A percentile compares a stretch with the other conserved stretches of the same genome.
These are phyloP conservation scores for Berberis vulgaris DNA, from an alignment of 164 flowering plant species.

Conservation along the genomic window DNA sequence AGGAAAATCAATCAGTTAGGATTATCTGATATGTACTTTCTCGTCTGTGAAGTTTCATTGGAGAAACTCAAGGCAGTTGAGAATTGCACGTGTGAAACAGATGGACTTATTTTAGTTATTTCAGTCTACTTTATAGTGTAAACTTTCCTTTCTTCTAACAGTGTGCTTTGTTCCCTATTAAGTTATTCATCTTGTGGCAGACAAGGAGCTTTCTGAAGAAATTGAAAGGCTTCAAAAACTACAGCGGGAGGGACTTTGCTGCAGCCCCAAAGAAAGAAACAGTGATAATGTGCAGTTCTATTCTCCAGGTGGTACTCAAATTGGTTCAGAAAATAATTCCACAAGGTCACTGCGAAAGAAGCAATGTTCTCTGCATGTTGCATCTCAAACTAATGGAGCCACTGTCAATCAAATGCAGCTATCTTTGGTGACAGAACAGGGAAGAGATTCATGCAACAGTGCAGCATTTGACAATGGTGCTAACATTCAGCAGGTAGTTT, in stretches of 20 bases:
- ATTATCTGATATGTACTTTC: no score
- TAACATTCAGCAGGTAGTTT: neutral
- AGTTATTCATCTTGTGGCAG: conserved; percentile 24
- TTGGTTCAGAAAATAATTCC: conserved; percentile 12
- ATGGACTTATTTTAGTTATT: no score
- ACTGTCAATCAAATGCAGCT: conserved; percentile 13
- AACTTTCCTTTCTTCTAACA: no score
- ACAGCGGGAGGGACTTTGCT: conserved; percentile 21
- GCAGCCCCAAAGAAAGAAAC: conserved; percentile 13
- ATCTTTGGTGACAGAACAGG: neutral
- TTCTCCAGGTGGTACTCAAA: conserved; percentile 21
- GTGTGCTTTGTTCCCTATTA: no score
- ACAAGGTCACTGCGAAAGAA: conserved; percentile 12
- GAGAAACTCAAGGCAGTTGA: no score
- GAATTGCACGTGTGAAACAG: no score
- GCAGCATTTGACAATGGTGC: no score
- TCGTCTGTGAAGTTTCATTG: no score
- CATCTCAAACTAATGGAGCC: conserved; percentile 13
- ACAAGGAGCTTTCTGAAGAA: conserved; percentile 51
- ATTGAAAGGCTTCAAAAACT: conserved; percentile 42
- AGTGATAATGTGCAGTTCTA: conserved; percentile 13
- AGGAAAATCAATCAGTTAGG: no score
- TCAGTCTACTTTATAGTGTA: no score
- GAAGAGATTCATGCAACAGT: no score
- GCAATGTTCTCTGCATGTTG: conserved; percentile 16